Conservation (phyloP, 495 filamentous ascomycete species). For the Aspergillus heteromorphus region DNA sequence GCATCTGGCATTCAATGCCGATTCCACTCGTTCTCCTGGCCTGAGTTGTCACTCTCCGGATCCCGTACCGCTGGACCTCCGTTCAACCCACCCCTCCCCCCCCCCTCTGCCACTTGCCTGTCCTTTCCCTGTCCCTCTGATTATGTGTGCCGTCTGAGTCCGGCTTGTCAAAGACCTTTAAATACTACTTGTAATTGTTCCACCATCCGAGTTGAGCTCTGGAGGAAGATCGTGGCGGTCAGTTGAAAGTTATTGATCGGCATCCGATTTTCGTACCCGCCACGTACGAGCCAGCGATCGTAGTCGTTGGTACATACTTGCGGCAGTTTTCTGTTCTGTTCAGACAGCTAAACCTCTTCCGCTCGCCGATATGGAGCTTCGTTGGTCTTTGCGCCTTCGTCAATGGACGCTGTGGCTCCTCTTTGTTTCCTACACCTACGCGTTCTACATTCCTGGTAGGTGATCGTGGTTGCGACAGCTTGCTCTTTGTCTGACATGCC, state of each 20-base stretch:
- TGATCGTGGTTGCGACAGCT: not conserved
- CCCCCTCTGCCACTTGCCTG: not conserved
- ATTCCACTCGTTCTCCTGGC: constrained; percentile 51
- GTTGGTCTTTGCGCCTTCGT: constrained; percentile 18
- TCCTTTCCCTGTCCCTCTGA: not conserved
- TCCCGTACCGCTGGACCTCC: constrained; percentile 1
- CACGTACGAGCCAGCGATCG: constrained; percentile 11
- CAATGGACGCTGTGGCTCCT: constrained; percentile 34
- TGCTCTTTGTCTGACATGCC: constrained; percentile 14
- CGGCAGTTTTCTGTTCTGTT: constrained; percentile 8
- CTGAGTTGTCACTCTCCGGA: constrained; percentile 7
- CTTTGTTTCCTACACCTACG: constrained; percentile 42
- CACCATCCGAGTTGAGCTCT: not conserved
- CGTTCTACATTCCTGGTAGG: constrained; percentile 79
- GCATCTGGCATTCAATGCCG: constrained; percentile 42
- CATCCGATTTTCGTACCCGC: constrained; percentile 13
- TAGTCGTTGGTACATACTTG: constrained; percentile 17
- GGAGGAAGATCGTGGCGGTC: not conserved
- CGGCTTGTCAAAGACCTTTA: not conserved
- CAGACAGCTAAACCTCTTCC: constrained; percentile 19
- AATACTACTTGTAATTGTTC: not conserved
- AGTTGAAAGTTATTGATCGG: constrained; percentile 10
- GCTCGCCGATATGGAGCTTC: constrained; percentile 25
- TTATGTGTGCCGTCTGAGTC: not conserved
- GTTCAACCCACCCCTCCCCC: not conserved